These are phyloP conservation scores for Chlamydomonas asymmetrica DNA, from an alignment of 139 green algal species.

Conservation along the genomic window DNA sequence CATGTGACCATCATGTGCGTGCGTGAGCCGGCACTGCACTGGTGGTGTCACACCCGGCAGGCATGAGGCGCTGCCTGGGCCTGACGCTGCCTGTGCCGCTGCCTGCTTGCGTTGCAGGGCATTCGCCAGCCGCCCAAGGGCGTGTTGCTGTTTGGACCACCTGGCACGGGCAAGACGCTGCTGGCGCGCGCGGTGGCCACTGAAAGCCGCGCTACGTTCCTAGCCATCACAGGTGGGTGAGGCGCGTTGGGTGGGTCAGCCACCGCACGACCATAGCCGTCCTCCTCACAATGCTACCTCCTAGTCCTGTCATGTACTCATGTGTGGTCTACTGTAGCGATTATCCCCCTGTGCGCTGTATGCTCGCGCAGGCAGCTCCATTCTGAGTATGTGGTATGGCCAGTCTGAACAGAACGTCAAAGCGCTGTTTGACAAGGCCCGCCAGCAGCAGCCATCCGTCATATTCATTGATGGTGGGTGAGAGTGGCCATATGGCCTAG, in stretches of 20 bases:
- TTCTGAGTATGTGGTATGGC: constrained; percentile 40
- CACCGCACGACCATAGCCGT: no score
- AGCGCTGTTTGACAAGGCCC: constrained; percentile 49
- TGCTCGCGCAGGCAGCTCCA: background rate
- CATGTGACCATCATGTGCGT: constrained; percentile 5
- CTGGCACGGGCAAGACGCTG: constrained; percentile 53
- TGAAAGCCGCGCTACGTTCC: constrained; percentile 45
- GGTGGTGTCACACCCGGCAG: background rate
- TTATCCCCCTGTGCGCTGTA: background rate
- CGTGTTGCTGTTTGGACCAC: constrained; percentile 50
- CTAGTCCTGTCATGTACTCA: no score
- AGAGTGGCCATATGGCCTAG: background rate
- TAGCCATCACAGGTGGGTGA: constrained; percentile 33
- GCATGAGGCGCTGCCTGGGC: background rate
- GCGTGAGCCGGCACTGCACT: background rate
- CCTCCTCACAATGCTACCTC: no score
- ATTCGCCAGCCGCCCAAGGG: constrained; percentile 39
- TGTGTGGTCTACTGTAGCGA: background rate
- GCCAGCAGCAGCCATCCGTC: constrained; percentile 36
- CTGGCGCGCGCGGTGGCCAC: constrained; percentile 46
- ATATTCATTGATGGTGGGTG: constrained; percentile 50
- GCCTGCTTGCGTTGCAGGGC: constrained; percentile 1
- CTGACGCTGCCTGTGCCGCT: no score
- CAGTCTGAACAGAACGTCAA: constrained; percentile 46
- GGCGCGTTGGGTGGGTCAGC: background rate